phyloP scores from a whole-genome alignment of 2,329 filamentous ascomycete species.

The Cladosporium sphaerospermum region DNA sequence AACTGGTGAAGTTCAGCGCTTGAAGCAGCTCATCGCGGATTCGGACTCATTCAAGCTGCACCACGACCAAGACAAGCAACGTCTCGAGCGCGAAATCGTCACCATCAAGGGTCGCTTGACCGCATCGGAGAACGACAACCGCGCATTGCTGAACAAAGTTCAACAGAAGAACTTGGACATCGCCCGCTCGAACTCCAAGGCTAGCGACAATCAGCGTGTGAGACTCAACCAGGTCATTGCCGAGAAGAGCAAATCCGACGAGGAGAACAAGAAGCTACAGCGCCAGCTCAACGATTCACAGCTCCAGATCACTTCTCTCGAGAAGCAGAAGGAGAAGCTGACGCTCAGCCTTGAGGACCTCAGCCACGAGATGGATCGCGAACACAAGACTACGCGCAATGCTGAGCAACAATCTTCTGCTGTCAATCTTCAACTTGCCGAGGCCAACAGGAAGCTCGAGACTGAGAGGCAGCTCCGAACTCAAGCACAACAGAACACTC shows the following conservation, averaged over 20 bases:
- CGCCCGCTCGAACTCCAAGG: constrained; percentile 79
- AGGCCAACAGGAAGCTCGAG: constrained; percentile 82
- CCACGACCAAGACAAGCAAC: constrained; percentile 90
- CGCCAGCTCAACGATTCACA: constrained; percentile 84
- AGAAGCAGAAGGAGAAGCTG: constrained; percentile 93
- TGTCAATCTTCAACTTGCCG: constrained; percentile 74
- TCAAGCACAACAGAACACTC: constrained; percentile 79
- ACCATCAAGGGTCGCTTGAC: constrained; percentile 84
- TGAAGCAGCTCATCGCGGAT: constrained; percentile 81
- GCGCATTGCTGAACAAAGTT: constrained; percentile 89
- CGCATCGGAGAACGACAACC: constrained; percentile 94
- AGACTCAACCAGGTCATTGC: constrained; percentile 70
- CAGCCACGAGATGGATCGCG: constrained; percentile 82
- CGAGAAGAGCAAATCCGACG: constrained; percentile 77
- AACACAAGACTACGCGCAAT: constrained; percentile 82
- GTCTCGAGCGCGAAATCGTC: constrained; percentile 81
- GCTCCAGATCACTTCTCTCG: constrained; percentile 70
- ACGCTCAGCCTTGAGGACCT: constrained; percentile 83
- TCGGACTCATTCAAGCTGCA: constrained; percentile 84
- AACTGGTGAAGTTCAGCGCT: constrained; percentile 71
- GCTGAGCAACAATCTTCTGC: constrained; percentile 83
- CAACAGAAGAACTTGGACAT: constrained; percentile 97
- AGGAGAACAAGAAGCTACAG: constrained; percentile 72
- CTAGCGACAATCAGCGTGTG: constrained; percentile 73
- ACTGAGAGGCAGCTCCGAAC: constrained; percentile 78